A percentile compares a stretch with the other conserved stretches of the same genome.
phyloP scores from a whole-genome alignment of 495 filamentous ascomycete species.

The Cercophora newfieldiana region DNA sequence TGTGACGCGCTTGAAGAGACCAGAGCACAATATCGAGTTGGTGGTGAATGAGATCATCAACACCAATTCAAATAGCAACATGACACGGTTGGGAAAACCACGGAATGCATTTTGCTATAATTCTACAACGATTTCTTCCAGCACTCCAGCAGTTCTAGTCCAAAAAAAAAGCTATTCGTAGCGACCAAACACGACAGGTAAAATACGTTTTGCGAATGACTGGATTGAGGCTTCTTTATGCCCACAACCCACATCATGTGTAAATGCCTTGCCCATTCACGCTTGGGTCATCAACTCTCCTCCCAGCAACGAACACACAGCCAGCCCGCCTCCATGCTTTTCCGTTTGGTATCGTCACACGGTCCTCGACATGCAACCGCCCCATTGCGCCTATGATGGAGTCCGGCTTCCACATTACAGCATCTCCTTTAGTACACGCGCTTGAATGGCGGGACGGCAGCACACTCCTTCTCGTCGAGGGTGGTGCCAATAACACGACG shows the following conservation, averaged over 20 bases:
- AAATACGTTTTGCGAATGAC: neutral
- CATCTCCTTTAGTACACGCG: conserved; percentile 64
- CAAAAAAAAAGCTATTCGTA: conserved; percentile 5
- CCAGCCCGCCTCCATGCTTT: neutral
- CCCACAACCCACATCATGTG: neutral
- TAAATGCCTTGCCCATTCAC: neutral
- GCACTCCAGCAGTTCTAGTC: neutral
- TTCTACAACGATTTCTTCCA: neutral
- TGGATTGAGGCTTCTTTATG: neutral
- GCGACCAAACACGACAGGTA: neutral
- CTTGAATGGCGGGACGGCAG: conserved; percentile 84
- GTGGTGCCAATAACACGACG: conserved; percentile 73
- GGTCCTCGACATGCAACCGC: neutral
- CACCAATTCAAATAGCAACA: neutral
- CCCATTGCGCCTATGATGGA: neutral
- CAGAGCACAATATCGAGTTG: too few relatives aligned
- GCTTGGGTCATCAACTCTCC: neutral
- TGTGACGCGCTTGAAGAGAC: too few relatives aligned
- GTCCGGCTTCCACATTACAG: neutral
- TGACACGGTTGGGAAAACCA: too few relatives aligned
- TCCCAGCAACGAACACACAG: neutral
- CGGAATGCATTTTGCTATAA: conserved; percentile 5
- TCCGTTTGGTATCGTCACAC: conserved; percentile 7
- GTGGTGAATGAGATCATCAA: too few relatives aligned
- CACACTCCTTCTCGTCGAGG: conserved; percentile 87